Base-by-base conservation (phyloP, 2,329 filamentous ascomycete species). In the Ophiosphaerella herpotricha region DNA sequence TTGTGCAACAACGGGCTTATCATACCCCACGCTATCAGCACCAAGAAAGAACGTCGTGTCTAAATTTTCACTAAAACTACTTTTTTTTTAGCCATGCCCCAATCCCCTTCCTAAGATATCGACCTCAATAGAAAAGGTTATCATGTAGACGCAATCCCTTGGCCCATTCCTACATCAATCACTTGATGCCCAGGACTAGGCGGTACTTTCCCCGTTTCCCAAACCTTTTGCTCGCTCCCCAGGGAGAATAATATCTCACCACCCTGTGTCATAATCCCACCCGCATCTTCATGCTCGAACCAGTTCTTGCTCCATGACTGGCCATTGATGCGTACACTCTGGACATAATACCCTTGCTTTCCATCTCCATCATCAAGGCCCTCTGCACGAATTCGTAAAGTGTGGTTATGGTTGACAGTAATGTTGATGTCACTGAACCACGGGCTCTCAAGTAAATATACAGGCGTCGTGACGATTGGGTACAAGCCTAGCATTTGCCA, bases 241-340 rank as follows among this genome's bases (percentile, higher is more conserved):
- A 74, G 47, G 8, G 23, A 48, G 21, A 74, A 74, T 21, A 66
- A 5, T 38, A 74, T 71, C 43, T 72, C 68, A 4, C 70, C 71
- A 1, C 71, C 70, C 6, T 67, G 39, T 1, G 48, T 62, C 68
- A 72, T 71, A 18, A 71, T 66, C 0, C 62, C 66, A 1, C 61
- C 67, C 0, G 52, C 64, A 60, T 84, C 79, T 1, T 77, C 74
- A 61, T 84, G 81, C 47, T 77, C 74, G 14, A 85, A 74, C 82
- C 82, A 84, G 46, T 81, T 84, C 68, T 75, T 78, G 0, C 71
- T 58, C 82, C 81, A 84, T 0, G 48, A 2, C 45, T 79, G 49
- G 0, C 80, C 81, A 50, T 85, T 84, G 33, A 84, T 77, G 46
- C 69, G 78, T 1, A 85, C 70, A 2, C 74, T 74, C 58, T 84